phyloP scores from a whole-genome alignment of 2,329 filamentous ascomycete genomes.

The Alternaria atra region DNA sequence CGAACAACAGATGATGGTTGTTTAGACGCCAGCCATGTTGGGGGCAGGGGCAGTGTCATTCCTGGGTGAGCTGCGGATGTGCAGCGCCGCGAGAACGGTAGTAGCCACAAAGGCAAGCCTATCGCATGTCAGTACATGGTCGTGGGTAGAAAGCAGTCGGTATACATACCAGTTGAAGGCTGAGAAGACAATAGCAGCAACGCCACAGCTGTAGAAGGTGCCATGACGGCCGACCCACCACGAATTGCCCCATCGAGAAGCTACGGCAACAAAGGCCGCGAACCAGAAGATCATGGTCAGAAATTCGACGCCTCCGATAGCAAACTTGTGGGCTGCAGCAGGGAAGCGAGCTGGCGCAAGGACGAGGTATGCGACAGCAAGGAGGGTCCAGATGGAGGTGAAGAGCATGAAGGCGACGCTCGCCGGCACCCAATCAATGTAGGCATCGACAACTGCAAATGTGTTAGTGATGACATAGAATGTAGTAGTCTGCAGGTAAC shows the following conservation, averaged over 20 bases:
- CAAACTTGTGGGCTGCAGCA: conserved; percentile 70
- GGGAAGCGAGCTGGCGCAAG: conserved; percentile 71
- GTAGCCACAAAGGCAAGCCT: conserved; percentile 64
- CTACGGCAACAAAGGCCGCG: conserved; percentile 81
- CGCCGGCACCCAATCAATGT: conserved; percentile 61
- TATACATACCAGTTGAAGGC: conserved; percentile 69
- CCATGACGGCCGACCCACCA: conserved; percentile 58
- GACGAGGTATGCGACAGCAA: conserved; percentile 75
- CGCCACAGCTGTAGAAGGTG: conserved; percentile 63
- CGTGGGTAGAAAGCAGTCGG: not conserved
- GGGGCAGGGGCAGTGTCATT: conserved; percentile 45
- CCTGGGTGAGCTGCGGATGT: conserved; percentile 54
- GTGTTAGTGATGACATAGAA: conserved; percentile 10
- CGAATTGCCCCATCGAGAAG: conserved; percentile 68
- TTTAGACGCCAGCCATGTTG: conserved; percentile 52
- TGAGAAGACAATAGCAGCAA: conserved; percentile 73
- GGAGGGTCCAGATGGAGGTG: conserved; percentile 75
- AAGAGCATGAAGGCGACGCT: conserved; percentile 82
- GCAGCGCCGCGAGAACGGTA: conserved; percentile 59
- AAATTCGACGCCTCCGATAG: conserved; percentile 73
- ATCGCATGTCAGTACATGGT: conserved; percentile 18
- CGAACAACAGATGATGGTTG: not conserved
- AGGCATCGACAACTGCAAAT: conserved; percentile 58
- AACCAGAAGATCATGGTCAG: conserved; percentile 92
- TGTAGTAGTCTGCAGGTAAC: conserved; percentile 35